Percentiles rank a stretch among this genome's conserved stretches.
These are phyloP conservation scores for Patellaria atrata DNA, from an alignment of 495 filamentous ascomycete species.

Conservation along the genomic window DNA sequence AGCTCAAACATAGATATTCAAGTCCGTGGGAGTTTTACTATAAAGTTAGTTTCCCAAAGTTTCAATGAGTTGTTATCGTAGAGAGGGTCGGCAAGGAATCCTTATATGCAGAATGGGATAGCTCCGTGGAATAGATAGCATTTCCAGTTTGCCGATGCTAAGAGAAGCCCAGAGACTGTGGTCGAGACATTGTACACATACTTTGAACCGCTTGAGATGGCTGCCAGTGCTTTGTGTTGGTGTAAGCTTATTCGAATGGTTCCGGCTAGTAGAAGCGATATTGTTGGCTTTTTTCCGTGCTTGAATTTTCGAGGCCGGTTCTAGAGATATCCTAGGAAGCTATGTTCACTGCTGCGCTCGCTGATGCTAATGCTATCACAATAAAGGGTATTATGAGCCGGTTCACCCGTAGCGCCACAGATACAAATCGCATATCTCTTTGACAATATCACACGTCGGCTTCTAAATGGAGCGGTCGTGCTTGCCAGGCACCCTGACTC, in stretches of 20 bases:
- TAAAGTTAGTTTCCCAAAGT: no score
- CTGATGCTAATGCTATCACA: constrained; percentile 27
- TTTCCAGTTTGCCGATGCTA: neutral
- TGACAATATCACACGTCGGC: constrained; percentile 6
- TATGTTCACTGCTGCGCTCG: constrained; percentile 48
- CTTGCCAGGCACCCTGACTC: constrained; percentile 23
- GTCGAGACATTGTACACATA: no score
- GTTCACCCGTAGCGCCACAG: neutral
- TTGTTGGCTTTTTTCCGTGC: neutral
- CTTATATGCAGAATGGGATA: no score
- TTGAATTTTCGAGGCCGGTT: neutral
- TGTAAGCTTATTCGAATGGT: no score
- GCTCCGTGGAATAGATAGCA: neutral
- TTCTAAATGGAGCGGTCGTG: constrained; percentile 12
- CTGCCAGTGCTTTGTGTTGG: no score
- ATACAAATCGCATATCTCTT: constrained; percentile 1
- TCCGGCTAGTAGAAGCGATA: no score
- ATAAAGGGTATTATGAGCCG: neutral
- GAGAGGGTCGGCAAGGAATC: no score
- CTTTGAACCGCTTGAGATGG: no score
- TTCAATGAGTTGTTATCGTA: no score
- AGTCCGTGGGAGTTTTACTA: no score
- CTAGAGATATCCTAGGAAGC: constrained; percentile 23
- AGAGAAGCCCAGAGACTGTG: no score
- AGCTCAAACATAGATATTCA: no score